Conservation (phyloP, 371 early-diverging fungal species). For the Encephalitozoon intestinalis region DNA sequence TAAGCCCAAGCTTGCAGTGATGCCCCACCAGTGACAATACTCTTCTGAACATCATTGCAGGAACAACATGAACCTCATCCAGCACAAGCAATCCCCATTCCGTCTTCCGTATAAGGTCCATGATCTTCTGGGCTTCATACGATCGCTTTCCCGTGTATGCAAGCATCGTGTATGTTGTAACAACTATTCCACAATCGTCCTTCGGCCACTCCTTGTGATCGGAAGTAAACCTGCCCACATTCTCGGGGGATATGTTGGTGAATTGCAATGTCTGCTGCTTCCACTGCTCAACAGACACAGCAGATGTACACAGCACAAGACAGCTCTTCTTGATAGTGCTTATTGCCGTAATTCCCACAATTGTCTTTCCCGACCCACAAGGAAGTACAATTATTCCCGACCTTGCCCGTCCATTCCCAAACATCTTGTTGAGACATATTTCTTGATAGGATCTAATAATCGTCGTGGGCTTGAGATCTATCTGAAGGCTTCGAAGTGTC, state of each 20-base stretch:
- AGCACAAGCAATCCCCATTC: constrained; percentile 96
- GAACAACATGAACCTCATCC: constrained; percentile 99
- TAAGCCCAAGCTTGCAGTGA: constrained; percentile 91
- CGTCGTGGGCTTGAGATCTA: constrained; percentile 89
- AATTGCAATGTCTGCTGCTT: constrained; percentile 83
- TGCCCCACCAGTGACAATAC: constrained; percentile 85
- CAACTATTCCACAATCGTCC: constrained; percentile 74
- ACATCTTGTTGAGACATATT: constrained; percentile 93
- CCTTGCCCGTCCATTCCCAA: constrained; percentile 89
- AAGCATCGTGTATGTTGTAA: constrained; percentile 96
- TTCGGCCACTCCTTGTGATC: constrained; percentile 74
- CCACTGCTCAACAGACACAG: constrained; percentile 97
- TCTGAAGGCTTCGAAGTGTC: constrained; percentile 71
- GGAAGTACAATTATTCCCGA: constrained; percentile 98
- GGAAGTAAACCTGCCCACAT: constrained; percentile 88
- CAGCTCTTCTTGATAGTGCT: constrained; percentile 90
- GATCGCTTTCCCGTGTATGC: constrained; percentile 84
- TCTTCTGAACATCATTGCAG: constrained; percentile 93
- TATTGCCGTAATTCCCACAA: constrained; percentile 96
- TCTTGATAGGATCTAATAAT: constrained; percentile 94
- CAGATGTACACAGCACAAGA: constrained; percentile 87
- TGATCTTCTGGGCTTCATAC: constrained; percentile 84
- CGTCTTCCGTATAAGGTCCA: constrained; percentile 76
- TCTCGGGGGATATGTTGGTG: constrained; percentile 78
- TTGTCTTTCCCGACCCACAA: constrained; percentile 95